These are phyloP conservation scores for Jaapia argillacea DNA, from an alignment of 768 basidiomycete species.

Conservation along the genomic window DNA sequence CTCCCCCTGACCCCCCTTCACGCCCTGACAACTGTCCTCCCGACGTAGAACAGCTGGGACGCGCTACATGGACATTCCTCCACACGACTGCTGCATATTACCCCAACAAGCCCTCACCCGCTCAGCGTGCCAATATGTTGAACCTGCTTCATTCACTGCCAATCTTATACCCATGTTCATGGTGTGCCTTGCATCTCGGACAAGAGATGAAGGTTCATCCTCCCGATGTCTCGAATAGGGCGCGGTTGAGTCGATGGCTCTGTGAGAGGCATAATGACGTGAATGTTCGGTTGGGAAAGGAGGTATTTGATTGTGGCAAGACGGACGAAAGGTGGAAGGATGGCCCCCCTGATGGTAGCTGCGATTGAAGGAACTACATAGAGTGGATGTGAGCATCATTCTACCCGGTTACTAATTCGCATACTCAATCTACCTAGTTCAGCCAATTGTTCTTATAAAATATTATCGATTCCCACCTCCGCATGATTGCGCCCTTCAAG, in stretches of 20 bases:
- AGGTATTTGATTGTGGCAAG: constrained; percentile 69
- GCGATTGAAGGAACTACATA: constrained; percentile 41
- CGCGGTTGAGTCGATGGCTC: constrained; percentile 71
- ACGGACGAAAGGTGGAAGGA: constrained; percentile 90
- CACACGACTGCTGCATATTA: constrained; percentile 95
- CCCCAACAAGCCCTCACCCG: constrained; percentile 66
- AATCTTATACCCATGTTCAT: constrained; percentile 77
- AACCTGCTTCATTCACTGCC: constrained; percentile 71
- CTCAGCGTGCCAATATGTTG: constrained; percentile 79
- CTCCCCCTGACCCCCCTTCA: constrained; percentile 19
- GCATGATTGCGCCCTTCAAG: too few relatives aligned
- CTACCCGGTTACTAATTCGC: background rate
- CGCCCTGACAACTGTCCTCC: constrained; percentile 73
- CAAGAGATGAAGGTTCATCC: constrained; percentile 54
- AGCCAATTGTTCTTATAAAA: background rate
- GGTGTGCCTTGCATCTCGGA: constrained; percentile 79
- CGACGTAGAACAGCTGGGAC: constrained; percentile 82
- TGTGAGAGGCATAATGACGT: constrained; percentile 92
- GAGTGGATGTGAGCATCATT: background rate
- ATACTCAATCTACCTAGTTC: background rate
- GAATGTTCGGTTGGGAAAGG: constrained; percentile 80
- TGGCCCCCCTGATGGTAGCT: constrained; percentile 80
- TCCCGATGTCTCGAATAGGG: constrained; percentile 70
- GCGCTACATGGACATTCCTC: constrained; percentile 94
- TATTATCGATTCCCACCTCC: background rate